These are phyloP conservation scores for Lactifluus piperatus DNA, from an alignment of 768 basidiomycete genomes.

Conservation along the genomic window DNA sequence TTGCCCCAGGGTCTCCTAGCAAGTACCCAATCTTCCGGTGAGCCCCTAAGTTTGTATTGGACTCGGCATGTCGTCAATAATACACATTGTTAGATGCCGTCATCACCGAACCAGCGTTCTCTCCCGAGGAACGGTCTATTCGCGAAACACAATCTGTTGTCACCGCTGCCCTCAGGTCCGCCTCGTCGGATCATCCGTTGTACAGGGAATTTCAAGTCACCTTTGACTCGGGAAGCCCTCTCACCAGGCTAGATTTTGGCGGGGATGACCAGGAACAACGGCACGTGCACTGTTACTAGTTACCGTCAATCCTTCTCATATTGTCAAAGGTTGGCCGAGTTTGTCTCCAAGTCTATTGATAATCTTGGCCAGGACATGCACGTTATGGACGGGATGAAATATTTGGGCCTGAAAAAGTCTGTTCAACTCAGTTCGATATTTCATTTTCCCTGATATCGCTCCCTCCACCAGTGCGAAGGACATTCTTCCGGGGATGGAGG, in stretches of 20 bases:
- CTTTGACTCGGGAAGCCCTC: slow-evolving; percentile 42
- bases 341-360: slow-evolving; percentile 51
- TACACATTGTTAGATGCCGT: not conserved
- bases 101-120: slow-evolving; percentile 1
- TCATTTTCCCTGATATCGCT: slow-evolving; percentile 1
- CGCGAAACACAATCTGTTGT: slow-evolving; percentile 2
- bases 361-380: slow-evolving; percentile 45
- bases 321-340: slow-evolving; percentile 45
- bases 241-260: slow-evolving; percentile 45
- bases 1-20: slow-evolving; percentile 16
- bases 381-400: slow-evolving; percentile 43
- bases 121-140: slow-evolving; percentile 4
- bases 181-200: not conserved
- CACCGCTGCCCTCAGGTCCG: not conserved
- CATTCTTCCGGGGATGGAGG: slow-evolving; percentile 57
- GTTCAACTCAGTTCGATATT: slow-evolving; percentile 12
- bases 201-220: slow-evolving; percentile 33
- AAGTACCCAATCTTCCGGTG: slow-evolving; percentile 11
- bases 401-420: slow-evolving; percentile 43
- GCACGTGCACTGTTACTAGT: slow-evolving; percentile 24
- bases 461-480: slow-evolving; percentile 37
- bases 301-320: not conserved
- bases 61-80: not conserved
- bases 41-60: not conserved
- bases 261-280: slow-evolving; percentile 48